Base-by-base conservation (phyloP, 2,329 filamentous ascomycete species). In the Tolypocladium endophyticum region DNA sequence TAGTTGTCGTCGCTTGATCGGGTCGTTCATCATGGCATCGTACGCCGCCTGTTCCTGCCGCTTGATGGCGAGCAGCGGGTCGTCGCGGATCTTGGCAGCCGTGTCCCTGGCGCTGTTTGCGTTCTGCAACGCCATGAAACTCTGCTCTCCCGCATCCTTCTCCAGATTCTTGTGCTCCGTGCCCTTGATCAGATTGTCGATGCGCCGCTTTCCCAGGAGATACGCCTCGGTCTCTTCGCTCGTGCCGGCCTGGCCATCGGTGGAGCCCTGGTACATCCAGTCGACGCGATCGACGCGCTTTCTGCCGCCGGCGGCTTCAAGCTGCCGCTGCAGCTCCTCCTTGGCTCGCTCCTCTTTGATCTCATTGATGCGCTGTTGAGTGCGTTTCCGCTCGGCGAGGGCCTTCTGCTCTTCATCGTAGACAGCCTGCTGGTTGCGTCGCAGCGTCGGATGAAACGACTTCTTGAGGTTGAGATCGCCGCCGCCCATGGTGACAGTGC, bases 221-320 rank as follows among this genome's bases (percentile, higher is more conserved):
- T 96, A 99, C 4, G 89, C 91, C 70, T 99, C 94, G 76, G 90
- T 92, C 75, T 97, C 94, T 72, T 97, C 93, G 5, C 83, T 84
- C 45, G 85, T 90, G 36, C 88, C 88, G n/a, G 80, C 79, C 69
- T 89, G 87, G 41, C 90, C 90, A 68, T 84, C 80, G 56, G 87
- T 88, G 9, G 94, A 92, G 1, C 93, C 93, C 67, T 88, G 86
- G 75, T 99, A 99, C 91, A 99, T 97, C 90, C 94, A 99, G 69
- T 97, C 94, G 33, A 99, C 93, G 41, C 92, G 86, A 67, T 93
- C 87, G 36, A 88, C 77, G 58, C 88, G 83, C 70, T 91, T 92
- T 67, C 83, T 85, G 59, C 92, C 92, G 43, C 94, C 94, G 0
- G 92, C 88, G 2, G 88, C 87, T 74, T 97, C 94, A 60, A 97